phyloP scores from a whole-genome alignment of 352 stramenopile genomes.

The Phytophthora sp. region DNA sequence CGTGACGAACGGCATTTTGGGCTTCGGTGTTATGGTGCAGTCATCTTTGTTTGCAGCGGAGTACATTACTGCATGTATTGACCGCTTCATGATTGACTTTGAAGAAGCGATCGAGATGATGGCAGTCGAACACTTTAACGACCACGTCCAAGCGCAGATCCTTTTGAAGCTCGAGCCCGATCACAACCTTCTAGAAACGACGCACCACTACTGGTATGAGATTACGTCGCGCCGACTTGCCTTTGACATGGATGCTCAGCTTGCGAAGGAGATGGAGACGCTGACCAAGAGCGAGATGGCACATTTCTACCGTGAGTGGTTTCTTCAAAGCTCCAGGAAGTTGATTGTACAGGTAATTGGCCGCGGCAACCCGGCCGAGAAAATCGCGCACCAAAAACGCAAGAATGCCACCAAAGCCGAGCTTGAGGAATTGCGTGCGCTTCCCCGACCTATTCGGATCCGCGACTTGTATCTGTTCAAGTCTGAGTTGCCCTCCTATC shows the following conservation, averaged over 20 bases:
- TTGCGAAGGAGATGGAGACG: conserved; percentile 75
- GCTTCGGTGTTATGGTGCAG: conserved; percentile 84
- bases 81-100: conserved; percentile 84
- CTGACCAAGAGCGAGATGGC: conserved; percentile 73
- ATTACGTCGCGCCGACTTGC: conserved; percentile 72
- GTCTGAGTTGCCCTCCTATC: conserved; percentile 57
- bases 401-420: conserved; percentile 40
- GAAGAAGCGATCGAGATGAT: conserved; percentile 74
- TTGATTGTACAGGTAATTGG: conserved; percentile 72
- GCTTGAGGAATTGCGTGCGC: conserved; percentile 25
- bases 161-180: conserved; percentile 83
- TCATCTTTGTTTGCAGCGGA: conserved; percentile 75
- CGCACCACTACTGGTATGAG: conserved; percentile 83
- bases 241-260: conserved; percentile 75
- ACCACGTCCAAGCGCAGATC: conserved; percentile 82
- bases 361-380: conserved; percentile 48
- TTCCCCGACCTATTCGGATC: conserved; percentile 43
- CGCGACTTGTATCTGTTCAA: conserved; percentile 75
- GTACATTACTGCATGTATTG: conserved; percentile 71
- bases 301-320: conserved; percentile 64
- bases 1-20: conserved; percentile 82
- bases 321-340: conserved; percentile 71
- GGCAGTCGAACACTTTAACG: conserved; percentile 72
- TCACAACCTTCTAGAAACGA: conserved; percentile 80
- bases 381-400: conserved; percentile 38